These are phyloP conservation scores for Aspergillus coremiiformis DNA, from an alignment of 495 filamentous ascomycete genomes.

Conservation along the genomic window DNA sequence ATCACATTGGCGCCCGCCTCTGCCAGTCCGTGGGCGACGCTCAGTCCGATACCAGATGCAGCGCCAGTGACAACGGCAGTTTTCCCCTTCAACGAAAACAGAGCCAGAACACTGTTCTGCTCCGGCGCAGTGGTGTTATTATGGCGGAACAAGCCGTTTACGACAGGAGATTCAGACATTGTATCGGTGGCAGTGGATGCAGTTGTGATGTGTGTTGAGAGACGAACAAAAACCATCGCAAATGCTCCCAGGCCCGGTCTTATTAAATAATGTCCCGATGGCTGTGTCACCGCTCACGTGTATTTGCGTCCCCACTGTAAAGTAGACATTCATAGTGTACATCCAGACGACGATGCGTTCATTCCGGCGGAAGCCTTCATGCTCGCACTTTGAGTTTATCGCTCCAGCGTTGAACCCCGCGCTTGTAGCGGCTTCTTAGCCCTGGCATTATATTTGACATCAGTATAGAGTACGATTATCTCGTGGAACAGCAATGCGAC, in stretches of 20 bases:
- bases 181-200: background rate
- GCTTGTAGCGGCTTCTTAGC: too few relatives aligned
- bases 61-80: slow-evolving; percentile 73
- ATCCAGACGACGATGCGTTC: too few relatives aligned
- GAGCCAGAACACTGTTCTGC: slow-evolving; percentile 48
- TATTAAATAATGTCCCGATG: background rate
- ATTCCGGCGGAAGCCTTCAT: too few relatives aligned
- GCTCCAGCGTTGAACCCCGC: too few relatives aligned
- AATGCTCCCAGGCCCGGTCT: background rate
- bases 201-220: background rate
- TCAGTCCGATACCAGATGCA: slow-evolving; percentile 65
- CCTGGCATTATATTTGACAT: too few relatives aligned
- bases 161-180: slow-evolving; percentile 16
- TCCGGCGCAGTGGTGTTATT: slow-evolving; percentile 47
- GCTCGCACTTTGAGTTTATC: too few relatives aligned
- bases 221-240: background rate
- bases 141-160: slow-evolving; percentile 43
- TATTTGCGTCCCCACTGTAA: background rate
- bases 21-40: slow-evolving; percentile 59
- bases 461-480: too few relatives aligned
- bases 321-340: background rate
- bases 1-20: slow-evolving; percentile 78
- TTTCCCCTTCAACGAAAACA: slow-evolving; percentile 68
- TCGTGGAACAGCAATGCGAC: too few relatives aligned
- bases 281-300: background rate